Evolutionary conservation across 1,139 yeast species (phyloP).

Genomic region (Eremothecium gossypii): DNA sequence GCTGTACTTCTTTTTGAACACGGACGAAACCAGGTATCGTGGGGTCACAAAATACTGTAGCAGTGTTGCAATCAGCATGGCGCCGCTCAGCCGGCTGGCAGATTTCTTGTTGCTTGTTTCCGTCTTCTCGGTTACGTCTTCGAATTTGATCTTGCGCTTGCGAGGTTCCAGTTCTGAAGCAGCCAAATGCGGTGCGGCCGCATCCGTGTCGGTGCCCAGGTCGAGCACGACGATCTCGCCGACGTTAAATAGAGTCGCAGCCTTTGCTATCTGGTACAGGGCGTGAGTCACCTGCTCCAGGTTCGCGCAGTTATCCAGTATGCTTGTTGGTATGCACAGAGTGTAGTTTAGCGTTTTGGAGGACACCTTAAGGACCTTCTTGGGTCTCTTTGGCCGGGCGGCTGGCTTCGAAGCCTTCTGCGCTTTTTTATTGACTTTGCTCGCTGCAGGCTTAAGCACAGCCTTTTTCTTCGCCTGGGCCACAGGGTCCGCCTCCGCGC

Average conservation of each 20-base stretch:
- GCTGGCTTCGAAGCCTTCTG: conserved; percentile 4
- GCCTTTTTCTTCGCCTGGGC: no score
- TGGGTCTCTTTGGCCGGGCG: conserved; percentile 6
- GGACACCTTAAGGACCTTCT: conserved; percentile 18
- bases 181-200: not conserved
- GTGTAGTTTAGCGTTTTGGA: conserved; percentile 33
- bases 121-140: conserved; percentile 8
- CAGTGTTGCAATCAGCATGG: conserved; percentile 56
- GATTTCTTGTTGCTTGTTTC: conserved; percentile 19
- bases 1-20: conserved; percentile 41
- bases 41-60: conserved; percentile 83
- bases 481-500: no score
- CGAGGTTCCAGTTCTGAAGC: conserved; percentile 7
- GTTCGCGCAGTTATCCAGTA: conserved; percentile 50
- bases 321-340: conserved; percentile 58
- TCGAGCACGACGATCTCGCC: conserved; percentile 67
- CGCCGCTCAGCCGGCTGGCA: conserved; percentile 28
- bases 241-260: conserved; percentile 59
- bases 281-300: conserved; percentile 64
- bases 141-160: conserved; percentile 6
- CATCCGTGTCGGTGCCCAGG: conserved; percentile 21
- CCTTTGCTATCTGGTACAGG: conserved; percentile 71
- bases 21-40: conserved; percentile 59
- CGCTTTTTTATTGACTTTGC: conserved; percentile 1
- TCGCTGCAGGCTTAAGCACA: no score